Evolutionary conservation across 129 eudicot species (phyloP), one percentile per base, ranked within the genome.

Genomic region (Artemisia annua): DNA sequence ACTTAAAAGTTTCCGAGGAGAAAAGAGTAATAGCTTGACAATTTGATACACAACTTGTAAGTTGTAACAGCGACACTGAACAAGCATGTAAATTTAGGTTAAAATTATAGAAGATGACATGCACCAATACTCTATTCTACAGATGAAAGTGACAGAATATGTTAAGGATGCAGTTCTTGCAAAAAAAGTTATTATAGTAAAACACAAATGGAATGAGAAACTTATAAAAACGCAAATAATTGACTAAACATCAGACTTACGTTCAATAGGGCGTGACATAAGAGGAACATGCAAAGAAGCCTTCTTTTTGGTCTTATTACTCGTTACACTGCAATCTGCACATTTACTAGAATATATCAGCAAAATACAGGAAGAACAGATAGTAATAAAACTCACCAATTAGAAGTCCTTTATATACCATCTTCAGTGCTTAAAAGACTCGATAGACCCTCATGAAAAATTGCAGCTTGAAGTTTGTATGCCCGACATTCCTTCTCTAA

Each of bases 191-290:
- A 60, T 60, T 26, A 20, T 60, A 22, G 9, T 20, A 18, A 18
- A 58, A 58, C 63, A n/a, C 14, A 30, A 61, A 61, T 54, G 72
- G 52, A 32, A 16, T 16, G 48, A 72, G 24, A 30, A 43, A 78
- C 50, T 19, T 75, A 56, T 43, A 2, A 55, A n/a, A 49, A 15
- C n/a, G 15, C 52, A 76, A 18, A 17, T 48, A 17, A 16, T 16
- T 60, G 59, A 5, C 3, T 7, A 54, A 30, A 58, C 24, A 85
- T 14, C 72, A 30, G 68, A 48, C 91, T 88, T 69, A 92, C 97
- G 97, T 81, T 92, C 97, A 59, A 96, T 88, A 66, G 91, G 89
- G 7, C 97, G 87, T 20, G 82, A 86, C 83, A 87, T 53, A 50
- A 92, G 87, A 32, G 94, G 89, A 81, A 88, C 67, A 81, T 91